Evolutionary conservation across 192 early-diverging fungal genomes (phyloP).

Genomic region (Geranomyces michiganensis): DNA sequence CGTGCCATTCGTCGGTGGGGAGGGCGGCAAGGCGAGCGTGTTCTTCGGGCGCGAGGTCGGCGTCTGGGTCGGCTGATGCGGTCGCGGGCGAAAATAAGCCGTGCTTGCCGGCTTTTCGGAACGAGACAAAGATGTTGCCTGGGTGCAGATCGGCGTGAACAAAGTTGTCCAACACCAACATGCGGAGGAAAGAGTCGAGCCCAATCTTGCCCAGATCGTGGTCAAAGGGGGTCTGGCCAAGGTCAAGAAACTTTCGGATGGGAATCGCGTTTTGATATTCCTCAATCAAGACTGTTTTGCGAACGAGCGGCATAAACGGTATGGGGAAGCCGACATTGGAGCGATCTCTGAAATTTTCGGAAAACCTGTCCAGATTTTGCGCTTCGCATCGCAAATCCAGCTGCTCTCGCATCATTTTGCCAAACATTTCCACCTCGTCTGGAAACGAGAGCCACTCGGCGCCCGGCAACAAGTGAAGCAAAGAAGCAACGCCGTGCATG

Average conservation of each 20-base stretch:
- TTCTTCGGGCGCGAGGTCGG: slow-evolving; percentile 5
- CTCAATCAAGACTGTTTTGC: slow-evolving; percentile 78
- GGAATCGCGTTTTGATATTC: slow-evolving; percentile 80
- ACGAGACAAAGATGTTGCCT: slow-evolving; percentile 84
- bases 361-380: slow-evolving; percentile 63
- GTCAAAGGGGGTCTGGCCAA: slow-evolving; percentile 69
- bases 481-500: slow-evolving; percentile 68
- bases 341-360: slow-evolving; percentile 42
- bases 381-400: slow-evolving; percentile 84
- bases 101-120: slow-evolving; percentile 32
- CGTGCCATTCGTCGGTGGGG: slow-evolving; percentile 20
- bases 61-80: not conserved
- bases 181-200: slow-evolving; percentile 75
- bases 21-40: slow-evolving; percentile 8
- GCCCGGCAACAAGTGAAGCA: slow-evolving; percentile 73
- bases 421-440: slow-evolving; percentile 88
- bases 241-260: slow-evolving; percentile 70
- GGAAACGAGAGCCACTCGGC: slow-evolving; percentile 86
- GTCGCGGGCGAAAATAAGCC: not conserved
- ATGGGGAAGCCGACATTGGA: slow-evolving; percentile 62
- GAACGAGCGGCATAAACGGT: slow-evolving; percentile 51
- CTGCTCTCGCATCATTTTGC: slow-evolving; percentile 89
- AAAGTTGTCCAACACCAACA: slow-evolving; percentile 90
- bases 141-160: slow-evolving; percentile 89
- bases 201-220: slow-evolving; percentile 78